phyloP scores from a whole-genome alignment of 768 basidiomycete genomes.

The Leucocoprinus leucothites region DNA sequence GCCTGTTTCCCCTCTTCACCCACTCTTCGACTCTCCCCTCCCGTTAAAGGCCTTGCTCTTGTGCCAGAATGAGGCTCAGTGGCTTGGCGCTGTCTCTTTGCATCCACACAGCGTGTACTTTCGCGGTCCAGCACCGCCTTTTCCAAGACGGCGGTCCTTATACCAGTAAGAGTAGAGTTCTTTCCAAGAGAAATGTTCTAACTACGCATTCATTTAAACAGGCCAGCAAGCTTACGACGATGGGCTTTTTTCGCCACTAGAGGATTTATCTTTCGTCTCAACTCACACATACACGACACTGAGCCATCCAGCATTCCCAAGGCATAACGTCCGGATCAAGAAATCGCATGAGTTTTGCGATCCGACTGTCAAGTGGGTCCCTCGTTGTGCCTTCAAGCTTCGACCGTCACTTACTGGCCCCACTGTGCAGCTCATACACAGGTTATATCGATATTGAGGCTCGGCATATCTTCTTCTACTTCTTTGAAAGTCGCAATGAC shows the following conservation, averaged over 20 bases:
- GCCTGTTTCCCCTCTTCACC: no score
- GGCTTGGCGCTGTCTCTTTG: no score
- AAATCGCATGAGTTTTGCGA: slow-evolving; percentile 53
- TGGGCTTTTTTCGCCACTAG: slow-evolving; percentile 32
- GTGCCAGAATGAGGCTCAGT: no score
- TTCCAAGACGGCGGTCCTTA: no score
- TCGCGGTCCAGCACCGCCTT: no score
- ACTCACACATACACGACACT: slow-evolving; percentile 32
- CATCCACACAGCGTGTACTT: no score
- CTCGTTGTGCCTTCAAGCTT: not conserved
- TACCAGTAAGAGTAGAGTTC: no score
- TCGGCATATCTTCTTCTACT: slow-evolving; percentile 72
- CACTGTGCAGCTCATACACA: slow-evolving; percentile 47
- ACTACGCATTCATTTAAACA: no score
- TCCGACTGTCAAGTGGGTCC: slow-evolving; percentile 43
- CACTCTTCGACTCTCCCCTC: no score
- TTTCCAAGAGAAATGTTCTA: no score
- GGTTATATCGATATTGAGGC: slow-evolving; percentile 67
- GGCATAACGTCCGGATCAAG: slow-evolving; percentile 54
- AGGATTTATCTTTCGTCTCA: slow-evolving; percentile 30
- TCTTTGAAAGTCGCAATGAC: slow-evolving; percentile 68
- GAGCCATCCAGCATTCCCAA: slow-evolving; percentile 46
- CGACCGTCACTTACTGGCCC: not conserved
- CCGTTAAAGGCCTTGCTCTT: no score
- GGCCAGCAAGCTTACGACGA: slow-evolving; percentile 18